Evolutionary conservation across 2,329 filamentous ascomycete genomes (phyloP), one percentile per base, ranked within the genome.

Genomic region (Keithomyces neogunnii): DNA sequence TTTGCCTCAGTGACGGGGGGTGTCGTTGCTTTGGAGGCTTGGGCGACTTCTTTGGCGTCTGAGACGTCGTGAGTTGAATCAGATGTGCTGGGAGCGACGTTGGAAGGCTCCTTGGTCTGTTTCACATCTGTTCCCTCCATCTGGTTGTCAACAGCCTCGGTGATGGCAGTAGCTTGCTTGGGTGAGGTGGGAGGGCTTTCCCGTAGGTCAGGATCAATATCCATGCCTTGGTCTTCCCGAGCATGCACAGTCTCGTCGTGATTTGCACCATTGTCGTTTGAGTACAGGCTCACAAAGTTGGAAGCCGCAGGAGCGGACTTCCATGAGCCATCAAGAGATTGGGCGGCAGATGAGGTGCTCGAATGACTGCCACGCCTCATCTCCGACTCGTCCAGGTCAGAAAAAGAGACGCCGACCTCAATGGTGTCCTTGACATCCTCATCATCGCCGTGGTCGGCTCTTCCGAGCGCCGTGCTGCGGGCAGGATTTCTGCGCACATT

Each of bases 361-460:
- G 63, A 63, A 47, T 55, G 57, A 47, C 57, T 57, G 45, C 54
- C 51, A 9, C 57, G 59, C 42, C 54, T 58, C 26, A 58, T 49
- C 32, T 67, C 66, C 29, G 63, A 63, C 42, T 65, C 63, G 43
- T 64, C 63, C 48, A 60, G 52, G 47, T 68, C 66, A 31, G 66
- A 64, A 42, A 62, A 63, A 33, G 62, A 65, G 40, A 74, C 73
- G 45, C 76, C 75, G 47, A 81, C 78, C 58, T 81, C 74, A 53
- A 81, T 81, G 11, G 77, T 80, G 59, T 81, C 78, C 60, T 78
- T 73, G 31, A 80, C 74, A 43, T 78, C 73, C 31, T 73, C 73
- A 53, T 75, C 71, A 48, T 75, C 70, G 28, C 31, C 43, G 19
- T 62, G 62, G 57, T 67, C 68, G 47, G 62, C 55, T 54, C 60